phyloP scores from a whole-genome alignment of 2,329 filamentous ascomycete genomes.

The Fusarium longipes region DNA sequence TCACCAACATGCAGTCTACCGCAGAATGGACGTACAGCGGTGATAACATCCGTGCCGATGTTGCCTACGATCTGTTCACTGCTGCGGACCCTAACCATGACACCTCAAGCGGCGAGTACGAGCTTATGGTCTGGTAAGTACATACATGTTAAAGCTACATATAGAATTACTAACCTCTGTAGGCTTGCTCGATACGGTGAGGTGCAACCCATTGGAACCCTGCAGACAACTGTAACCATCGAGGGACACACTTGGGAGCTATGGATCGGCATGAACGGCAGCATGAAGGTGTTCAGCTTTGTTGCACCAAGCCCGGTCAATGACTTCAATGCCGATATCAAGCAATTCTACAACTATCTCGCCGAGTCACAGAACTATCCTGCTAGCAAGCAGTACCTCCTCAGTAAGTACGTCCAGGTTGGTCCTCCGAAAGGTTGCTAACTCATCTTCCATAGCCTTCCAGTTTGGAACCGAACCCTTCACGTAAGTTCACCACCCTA shows the following conservation, averaged over 20 bases:
- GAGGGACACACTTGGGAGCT: conserved; percentile 17
- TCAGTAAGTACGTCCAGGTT: not conserved
- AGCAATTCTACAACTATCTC: conserved; percentile 21
- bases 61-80: conserved; percentile 20
- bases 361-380: conserved; percentile 3
- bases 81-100: conserved; percentile 6
- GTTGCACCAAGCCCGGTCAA: conserved; percentile 7
- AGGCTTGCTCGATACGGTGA: conserved; percentile 10
- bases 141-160: not conserved
- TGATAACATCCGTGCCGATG: conserved; percentile 5
- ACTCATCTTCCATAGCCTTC: not conserved
- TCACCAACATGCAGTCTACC: conserved; percentile 18
- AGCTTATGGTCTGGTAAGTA: conserved; percentile 18
- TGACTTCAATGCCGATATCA: conserved; percentile 20
- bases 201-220: conserved; percentile 5
- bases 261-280: conserved; percentile 14
- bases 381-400: conserved; percentile 9
- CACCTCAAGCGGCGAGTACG: conserved; percentile 12
- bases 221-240: not conserved
- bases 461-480: conserved; percentile 19
- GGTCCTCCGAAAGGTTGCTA: not conserved
- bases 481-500: not conserved
- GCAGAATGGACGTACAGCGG: conserved; percentile 17
- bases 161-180: not conserved
- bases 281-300: conserved; percentile 26